Evolutionary conservation across 2,329 filamentous ascomycete species (phyloP), one percentile per base, ranked within the genome.

Genomic region (Xylaria sp.): DNA sequence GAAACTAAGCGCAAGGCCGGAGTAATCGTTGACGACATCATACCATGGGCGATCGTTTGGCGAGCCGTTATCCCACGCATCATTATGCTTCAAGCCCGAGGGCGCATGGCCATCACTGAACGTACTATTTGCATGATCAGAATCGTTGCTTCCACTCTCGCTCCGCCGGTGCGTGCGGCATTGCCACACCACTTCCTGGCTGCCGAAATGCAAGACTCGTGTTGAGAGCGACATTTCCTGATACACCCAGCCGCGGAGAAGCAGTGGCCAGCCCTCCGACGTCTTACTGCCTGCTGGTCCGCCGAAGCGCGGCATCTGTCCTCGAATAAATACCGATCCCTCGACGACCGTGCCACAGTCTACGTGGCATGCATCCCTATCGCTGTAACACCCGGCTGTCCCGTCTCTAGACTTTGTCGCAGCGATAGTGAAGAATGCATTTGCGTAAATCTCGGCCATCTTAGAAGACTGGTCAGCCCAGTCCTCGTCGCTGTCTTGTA

Each of bases 161-260:
- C 66, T 69, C n/a, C 46, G 31, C 31, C 63, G 38, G 36, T 65
- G 63, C 13, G 58, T 57, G 13, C 48, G 40, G 26, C 74, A 75
- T 56, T 74, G 71, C 65, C 69, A 75, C 31, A 68, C 59, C 17
- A 75, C 72, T 42, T 75, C 72, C 10, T 72, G 46, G 36, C 33
- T 23, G 4, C 59, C 66, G 42, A 68, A 74, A 46, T 74, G 74
- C 20, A 74, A 17, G 11, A 73, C 66, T 2, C 74, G 59, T 10
- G 65, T 46, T 0, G 74, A 71, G 7, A 76, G 68, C 2, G 69
- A 49, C 42, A 74, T 72, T 46, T 76, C 74, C 51, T 75, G 74
- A 23, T 71, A 70, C 3, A 74, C 73, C 74, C 74, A 74, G 7
- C 64, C 72, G 10, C 74, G 65, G 1, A 38, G 33, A 28, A 73